phyloP scores from a whole-genome alignment of 345 rosid species.

The Syzygium grande region DNA sequence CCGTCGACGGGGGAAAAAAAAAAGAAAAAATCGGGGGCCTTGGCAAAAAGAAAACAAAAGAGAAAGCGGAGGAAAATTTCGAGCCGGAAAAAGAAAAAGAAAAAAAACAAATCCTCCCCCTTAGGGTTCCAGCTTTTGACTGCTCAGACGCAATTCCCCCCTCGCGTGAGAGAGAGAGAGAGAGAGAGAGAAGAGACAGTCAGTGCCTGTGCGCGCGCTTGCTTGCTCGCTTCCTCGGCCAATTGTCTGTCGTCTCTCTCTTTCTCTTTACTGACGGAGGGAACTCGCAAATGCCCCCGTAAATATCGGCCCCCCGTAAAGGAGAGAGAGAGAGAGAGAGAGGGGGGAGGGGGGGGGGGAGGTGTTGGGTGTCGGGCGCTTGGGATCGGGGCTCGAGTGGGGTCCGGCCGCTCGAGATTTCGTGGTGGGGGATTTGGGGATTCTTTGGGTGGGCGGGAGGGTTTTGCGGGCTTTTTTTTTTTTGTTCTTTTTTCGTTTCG shows the following conservation, averaged over 20 bases:
- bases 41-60: not conserved
- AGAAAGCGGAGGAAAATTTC: not conserved
- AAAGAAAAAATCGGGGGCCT: not conserved
- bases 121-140: slow-evolving; percentile 26
- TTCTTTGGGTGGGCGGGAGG: not conserved
- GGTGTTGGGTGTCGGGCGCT: not conserved
- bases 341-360: slow-evolving; percentile 7
- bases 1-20: not conserved
- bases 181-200: slow-evolving; percentile 32
- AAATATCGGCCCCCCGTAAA: slow-evolving; percentile 19
- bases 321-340: not conserved
- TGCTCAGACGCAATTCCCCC: slow-evolving; percentile 26
- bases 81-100: too few relatives aligned
- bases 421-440: slow-evolving; percentile 45
- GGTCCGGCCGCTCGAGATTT: slow-evolving; percentile 14
- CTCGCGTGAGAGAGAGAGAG: not conserved
- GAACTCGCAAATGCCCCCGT: slow-evolving; percentile 25
- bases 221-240: slow-evolving; percentile 12
- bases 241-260: slow-evolving; percentile 1
- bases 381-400: slow-evolving; percentile 47
- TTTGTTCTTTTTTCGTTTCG: not conserved
- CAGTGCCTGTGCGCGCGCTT: not conserved
- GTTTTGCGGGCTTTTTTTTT: slow-evolving; percentile 6
- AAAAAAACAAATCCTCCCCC: not conserved
- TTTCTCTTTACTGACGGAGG: not conserved